Base-by-base conservation (phyloP, 768 basidiomycete genomes). In the Termitomyces titanicus region DNA sequence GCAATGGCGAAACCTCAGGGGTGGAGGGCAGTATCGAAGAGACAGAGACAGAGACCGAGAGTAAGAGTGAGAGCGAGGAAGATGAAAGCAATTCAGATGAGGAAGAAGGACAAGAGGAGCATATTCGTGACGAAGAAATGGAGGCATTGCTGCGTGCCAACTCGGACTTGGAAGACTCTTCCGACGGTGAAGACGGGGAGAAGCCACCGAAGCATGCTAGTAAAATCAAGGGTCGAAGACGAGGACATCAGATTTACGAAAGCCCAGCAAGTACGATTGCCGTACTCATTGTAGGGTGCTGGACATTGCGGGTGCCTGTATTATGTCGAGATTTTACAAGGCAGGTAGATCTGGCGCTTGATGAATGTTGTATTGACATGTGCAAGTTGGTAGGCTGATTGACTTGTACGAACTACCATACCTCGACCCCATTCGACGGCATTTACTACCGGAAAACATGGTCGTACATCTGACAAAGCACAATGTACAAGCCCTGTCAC, bases 321-420 rank as follows among this genome's bases (percentile, higher is more conserved):
- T 72, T 89, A 62, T 89, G 85, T 63, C 79, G 78, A 63, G 93
- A 97, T 64, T 79, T 96, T 47, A 77, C 85, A 42, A 76, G 74
- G 94, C 89, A 63, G 58, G 85, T 66, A 18, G 43, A 42, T 34
- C 24, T 43, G 54, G 22, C 49, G 25, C 54, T 46, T 33, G 39
- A 29, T 22, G 20, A 47, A 34, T 53, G 17, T 22, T 27, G 37
- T 52, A 53, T 40, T 56, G 34, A 47, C 55, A 45, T 57, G 42
- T 56, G 31, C 62, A n/a, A 55, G 49, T 27, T 57, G 54, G 54
- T 54, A 95, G 93, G 50, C 67, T 86, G 53, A 86, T 94, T 42
- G 89, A 94, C 65, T 72, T 73, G 31, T 86, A 89, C 64, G 75
- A 84, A 34, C 75, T 97, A 38, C 93, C 92, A 1, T 95, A 94